A percentile compares a stretch with the other conserved stretches of the same genome.
Evolutionary conservation across 179 eudicot genomes (phyloP).

Genomic region (Corrigiola litoralis): DNA sequence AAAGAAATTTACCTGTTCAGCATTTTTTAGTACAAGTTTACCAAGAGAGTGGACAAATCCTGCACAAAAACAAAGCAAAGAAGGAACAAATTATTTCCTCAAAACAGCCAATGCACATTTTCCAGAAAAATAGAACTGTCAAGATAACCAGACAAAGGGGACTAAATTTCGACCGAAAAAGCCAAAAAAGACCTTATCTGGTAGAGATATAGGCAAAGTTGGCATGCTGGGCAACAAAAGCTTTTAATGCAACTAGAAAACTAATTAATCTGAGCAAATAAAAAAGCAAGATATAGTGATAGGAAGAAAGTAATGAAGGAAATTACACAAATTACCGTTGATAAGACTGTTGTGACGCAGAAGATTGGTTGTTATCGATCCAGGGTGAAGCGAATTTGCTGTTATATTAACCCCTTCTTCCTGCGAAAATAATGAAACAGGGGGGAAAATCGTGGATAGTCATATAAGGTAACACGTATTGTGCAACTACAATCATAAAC

Average conservation of each 20-base stretch:
- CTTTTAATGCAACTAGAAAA: background rate
- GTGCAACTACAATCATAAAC: background rate
- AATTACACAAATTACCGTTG: constrained; percentile 36
- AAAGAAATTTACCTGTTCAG: constrained; percentile 49
- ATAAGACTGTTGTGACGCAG: constrained; percentile 44
- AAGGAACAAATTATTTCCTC: background rate
- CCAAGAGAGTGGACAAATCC: constrained; percentile 48
- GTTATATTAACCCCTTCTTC: constrained; percentile 37
- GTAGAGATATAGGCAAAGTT: background rate
- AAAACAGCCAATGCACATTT: too few species aligned
- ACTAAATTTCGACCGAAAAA: background rate
- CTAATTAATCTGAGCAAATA: background rate
- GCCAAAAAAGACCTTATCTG: too few species aligned
- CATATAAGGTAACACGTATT: too few species aligned
- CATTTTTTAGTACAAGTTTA: constrained; percentile 52
- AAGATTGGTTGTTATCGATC: constrained; percentile 44
- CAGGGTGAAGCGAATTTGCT: constrained; percentile 45
- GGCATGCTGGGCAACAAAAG: background rate
- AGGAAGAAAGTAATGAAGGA: background rate
- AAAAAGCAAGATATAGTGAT: background rate
- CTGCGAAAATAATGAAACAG: constrained; percentile 7
- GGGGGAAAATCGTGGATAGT: background rate
- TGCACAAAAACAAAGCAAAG: constrained; percentile 28
- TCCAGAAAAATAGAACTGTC: background rate
- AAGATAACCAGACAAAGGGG: background rate